phyloP scores from a whole-genome alignment of 2,329 filamentous ascomycete genomes.

The Acarospora socialis region DNA sequence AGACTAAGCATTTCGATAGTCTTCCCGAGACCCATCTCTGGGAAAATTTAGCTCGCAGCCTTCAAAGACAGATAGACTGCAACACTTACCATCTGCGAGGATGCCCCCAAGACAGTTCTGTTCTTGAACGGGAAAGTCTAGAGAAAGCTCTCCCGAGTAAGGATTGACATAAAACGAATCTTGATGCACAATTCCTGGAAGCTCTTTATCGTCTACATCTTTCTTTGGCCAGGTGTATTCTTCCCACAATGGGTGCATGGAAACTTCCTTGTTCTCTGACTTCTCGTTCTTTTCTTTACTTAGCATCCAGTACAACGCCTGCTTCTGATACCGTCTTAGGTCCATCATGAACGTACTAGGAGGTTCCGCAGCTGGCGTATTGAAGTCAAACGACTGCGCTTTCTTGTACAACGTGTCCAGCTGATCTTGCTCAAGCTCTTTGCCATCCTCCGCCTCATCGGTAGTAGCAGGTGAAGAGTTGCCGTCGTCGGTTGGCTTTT shows the following conservation, averaged over 20 bases:
- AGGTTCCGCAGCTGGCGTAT: constrained; percentile 74
- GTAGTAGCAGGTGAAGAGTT: constrained; percentile 43
- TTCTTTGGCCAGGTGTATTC: constrained; percentile 81
- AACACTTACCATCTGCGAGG: constrained; percentile 52
- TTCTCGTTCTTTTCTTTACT: constrained; percentile 75
- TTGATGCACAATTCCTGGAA: constrained; percentile 52
- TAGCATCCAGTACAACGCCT: constrained; percentile 93
- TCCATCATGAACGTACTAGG: constrained; percentile 68
- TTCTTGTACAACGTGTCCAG: constrained; percentile 90
- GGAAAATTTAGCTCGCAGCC: constrained; percentile 11
- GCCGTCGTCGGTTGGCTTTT: constrained; percentile 24
- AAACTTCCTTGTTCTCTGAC: constrained; percentile 50
- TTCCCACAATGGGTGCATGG: constrained; percentile 97
- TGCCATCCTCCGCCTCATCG: constrained; percentile 62
- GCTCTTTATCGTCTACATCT: constrained; percentile 68
- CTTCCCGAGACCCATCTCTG: constrained; percentile 91
- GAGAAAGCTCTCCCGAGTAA: constrained; percentile 83
- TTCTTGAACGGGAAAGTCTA: constrained; percentile 85
- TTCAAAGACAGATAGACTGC: not conserved
- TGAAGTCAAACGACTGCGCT: constrained; percentile 91
- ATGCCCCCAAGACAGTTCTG: constrained; percentile 91
- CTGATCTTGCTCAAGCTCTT: constrained; percentile 89
- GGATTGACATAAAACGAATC: constrained; percentile 86
- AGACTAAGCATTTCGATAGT: constrained; percentile 97
- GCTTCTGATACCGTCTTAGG: constrained; percentile 84